phyloP scores from a whole-genome alignment of 2,329 filamentous ascomycete species.

The Calonectria pauciramosa region DNA sequence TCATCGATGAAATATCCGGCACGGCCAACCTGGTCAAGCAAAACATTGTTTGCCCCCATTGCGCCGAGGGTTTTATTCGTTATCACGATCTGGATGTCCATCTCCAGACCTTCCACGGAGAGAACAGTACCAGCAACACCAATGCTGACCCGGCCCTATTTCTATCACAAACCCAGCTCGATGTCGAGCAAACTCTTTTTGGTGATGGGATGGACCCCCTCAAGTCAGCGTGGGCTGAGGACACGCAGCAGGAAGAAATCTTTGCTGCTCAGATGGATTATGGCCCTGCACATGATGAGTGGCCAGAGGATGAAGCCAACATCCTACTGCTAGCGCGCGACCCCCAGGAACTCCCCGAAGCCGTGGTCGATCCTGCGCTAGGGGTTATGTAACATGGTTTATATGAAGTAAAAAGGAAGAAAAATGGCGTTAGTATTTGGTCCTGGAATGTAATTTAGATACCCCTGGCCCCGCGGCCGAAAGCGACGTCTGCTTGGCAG shows the following conservation, averaged over 20 bases:
- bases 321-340: slow-evolving; percentile 56
- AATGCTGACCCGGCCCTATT: slow-evolving; percentile 40
- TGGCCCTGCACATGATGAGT: slow-evolving; percentile 53
- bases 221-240: slow-evolving; percentile 41
- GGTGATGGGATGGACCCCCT: slow-evolving; percentile 31
- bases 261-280: slow-evolving; percentile 53
- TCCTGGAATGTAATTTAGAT: slow-evolving; percentile 38
- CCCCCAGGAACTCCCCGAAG: slow-evolving; percentile 37
- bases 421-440: slow-evolving; percentile 24
- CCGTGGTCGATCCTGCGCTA: slow-evolving; percentile 51
- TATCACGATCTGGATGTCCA: slow-evolving; percentile 65
- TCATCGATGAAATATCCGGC: slow-evolving; percentile 61
- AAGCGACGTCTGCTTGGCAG: slow-evolving; percentile 5
- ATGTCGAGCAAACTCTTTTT: slow-evolving; percentile 38
- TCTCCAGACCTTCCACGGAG: slow-evolving; percentile 50
- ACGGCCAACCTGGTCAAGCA: slow-evolving; percentile 56
- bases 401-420: neutral
- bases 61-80: slow-evolving; percentile 62
- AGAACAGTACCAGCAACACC: slow-evolving; percentile 2
- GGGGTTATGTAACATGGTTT: slow-evolving; percentile 21
- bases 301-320: slow-evolving; percentile 60
- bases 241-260: slow-evolving; percentile 47
- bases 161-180: slow-evolving; percentile 38
- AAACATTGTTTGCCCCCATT: slow-evolving; percentile 62
- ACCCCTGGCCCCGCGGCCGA: slow-evolving; percentile 38